Base-by-base conservation (phyloP, 2,329 filamentous ascomycete genomes). In the Rhinocladiella mackenziei region DNA sequence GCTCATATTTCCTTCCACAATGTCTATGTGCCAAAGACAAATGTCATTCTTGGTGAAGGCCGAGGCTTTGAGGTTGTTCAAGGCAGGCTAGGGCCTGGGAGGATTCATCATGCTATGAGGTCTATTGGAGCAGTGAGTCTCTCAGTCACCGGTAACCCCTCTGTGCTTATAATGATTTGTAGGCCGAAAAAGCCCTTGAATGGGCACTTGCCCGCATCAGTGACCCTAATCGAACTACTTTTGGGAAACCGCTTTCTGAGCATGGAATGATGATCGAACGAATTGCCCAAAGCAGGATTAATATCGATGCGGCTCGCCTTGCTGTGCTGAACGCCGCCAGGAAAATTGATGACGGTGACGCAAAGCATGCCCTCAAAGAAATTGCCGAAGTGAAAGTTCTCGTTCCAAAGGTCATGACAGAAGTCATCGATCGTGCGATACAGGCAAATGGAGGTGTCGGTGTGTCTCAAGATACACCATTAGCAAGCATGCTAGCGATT, bases 1-100 rank as follows among this genome's bases (percentile, higher is more conserved):
- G 92, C 89, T 31, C 91, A 98, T 67, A 81, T 98, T 62, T 78
- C 74, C 26, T 97, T 98, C 70, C 75, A 82, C 47, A 84, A 97
- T 63, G 92, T 97, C 51, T 84, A 89, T 47, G 86, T 98, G 0
- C 91, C 91, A 5, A 80, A 75, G 22, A 51, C 45, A 45, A 92
- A 86, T 71, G 83, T 98, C 61, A 85, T 97, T 9, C 83, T 98
- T 3, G 91, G 92, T 49, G 87, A 92, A 65, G 92, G 92, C 54
- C 82, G 87, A 52, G 92, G 92, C 14, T 98, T 98, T 65, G 92
- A 98, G 68, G 95, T 98, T 62, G 96, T 98, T 62, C 92, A 98
- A 66, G 92, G 92, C 46, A 86, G 92, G 57, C 83, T 98, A 17
- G 92, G 92, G 1, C 92, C 92, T 1, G 92, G 92, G 22, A 86